phyloP scores from a whole-genome alignment of 768 basidiomycete species.

The Tremella fuciformis region DNA sequence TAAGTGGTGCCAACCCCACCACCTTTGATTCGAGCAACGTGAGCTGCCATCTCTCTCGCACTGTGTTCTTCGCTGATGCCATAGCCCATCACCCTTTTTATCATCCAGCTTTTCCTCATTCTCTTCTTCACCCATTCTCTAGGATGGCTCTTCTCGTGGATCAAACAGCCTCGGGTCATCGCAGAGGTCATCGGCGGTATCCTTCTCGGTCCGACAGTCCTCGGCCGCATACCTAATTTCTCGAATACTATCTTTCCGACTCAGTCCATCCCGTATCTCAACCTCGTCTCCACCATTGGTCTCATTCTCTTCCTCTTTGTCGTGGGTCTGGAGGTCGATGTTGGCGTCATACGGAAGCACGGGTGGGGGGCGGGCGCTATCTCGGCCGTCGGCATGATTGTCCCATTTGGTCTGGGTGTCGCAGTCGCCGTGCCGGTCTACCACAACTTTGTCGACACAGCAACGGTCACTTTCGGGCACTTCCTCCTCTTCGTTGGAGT shows the following conservation, averaged over 20 bases:
- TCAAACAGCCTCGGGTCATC: constrained; percentile 88
- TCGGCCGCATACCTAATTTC: constrained; percentile 78
- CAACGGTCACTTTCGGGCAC: constrained; percentile 66
- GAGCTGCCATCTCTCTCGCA: constrained; percentile 67
- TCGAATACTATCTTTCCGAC: constrained; percentile 77
- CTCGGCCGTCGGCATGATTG: constrained; percentile 64
- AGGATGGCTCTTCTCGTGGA: constrained; percentile 61
- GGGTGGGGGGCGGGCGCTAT: constrained; percentile 61
- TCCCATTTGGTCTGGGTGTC: constrained; percentile 82
- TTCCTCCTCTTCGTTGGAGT: constrained; percentile 84
- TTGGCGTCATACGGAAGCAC: constrained; percentile 66
- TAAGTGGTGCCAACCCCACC: constrained; percentile 72
- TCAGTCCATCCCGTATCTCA: constrained; percentile 63
- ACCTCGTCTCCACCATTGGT: constrained; percentile 69
- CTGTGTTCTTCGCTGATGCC: constrained; percentile 58
- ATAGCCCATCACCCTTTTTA: constrained; percentile 47
- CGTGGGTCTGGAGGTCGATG: constrained; percentile 79
- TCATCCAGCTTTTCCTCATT: constrained; percentile 65
- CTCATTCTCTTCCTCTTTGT: constrained; percentile 64
- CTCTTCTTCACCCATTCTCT: constrained; percentile 74
- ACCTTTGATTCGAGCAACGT: constrained; percentile 65
- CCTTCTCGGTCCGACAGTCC: constrained; percentile 70
- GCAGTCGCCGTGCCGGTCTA: constrained; percentile 71
- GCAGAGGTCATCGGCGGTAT: constrained; percentile 90
- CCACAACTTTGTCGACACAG: constrained; percentile 60